Base-by-base conservation (phyloP, 1,284 basidiomycete genomes). In the Termitomyces sp. region DNA sequence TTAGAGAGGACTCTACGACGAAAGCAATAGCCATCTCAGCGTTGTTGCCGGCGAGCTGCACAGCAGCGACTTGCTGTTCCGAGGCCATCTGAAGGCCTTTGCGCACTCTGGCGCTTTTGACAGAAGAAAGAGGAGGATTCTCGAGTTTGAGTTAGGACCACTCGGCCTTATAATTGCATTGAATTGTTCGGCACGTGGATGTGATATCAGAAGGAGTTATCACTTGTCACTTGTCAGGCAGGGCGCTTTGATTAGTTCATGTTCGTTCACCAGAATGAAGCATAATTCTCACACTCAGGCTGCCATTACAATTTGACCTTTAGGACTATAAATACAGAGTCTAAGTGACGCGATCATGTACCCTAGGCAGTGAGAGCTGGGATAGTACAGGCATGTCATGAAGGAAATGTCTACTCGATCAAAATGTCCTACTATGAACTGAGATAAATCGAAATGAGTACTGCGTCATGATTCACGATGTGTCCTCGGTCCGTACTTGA, bases 1-100 rank as follows among this genome's bases (percentile, higher is more conserved):
- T 61, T 2, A 82, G 67, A 7, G 87, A 88, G 2, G 84, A 78
- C 53, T 90, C 87, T 46, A 85, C 71, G 49, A 90, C 77, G 54
- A 82, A 77, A 0, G 76, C 80, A 24, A 89, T 69, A 10, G 81
- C 81, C 48, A 81, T 64, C 50, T 73, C 58, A 30, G 74, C 72
- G 43, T 53, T 43, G 36, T 54, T 53, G 39, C 9, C 19, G 13
- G 39, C n/a, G 42, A 50, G 53, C 6, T 30, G 38, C 21, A 15
- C 26, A 48, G 34, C 44, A 41, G 30, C 26, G 8, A 21, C 40
- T 46, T 54, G 58, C 17, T 30, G 38, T 12, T 60, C 59, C 5
- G 59, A 58, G 21, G 59, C 54, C 59, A 60, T 60, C 12, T 34
- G 44, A 17, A 5, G 3, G 26, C 41, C 12, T 21, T 41, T 41